These are phyloP conservation scores for Raphidocelis subcapitata DNA, from an alignment of 139 green algal species.

Conservation along the genomic window DNA sequence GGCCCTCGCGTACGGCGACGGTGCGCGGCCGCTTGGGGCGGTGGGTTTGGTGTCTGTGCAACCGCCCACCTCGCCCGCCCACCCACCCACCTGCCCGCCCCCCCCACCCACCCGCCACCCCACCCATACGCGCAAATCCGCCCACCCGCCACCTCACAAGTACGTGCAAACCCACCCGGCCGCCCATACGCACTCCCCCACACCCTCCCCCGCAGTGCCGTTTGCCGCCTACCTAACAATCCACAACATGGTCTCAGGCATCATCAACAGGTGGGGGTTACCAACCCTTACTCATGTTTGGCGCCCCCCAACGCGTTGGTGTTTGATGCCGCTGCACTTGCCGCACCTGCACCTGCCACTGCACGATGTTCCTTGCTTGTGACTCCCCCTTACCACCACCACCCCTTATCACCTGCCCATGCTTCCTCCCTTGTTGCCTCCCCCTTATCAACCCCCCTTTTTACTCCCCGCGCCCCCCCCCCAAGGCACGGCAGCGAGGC, in stretches of 20 bases:
- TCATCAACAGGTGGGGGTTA: constrained; percentile 44
- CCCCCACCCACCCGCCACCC: no score
- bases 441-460: background rate
- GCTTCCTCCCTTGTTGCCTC: background rate
- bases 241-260: constrained; percentile 82
- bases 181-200: no score
- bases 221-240: constrained; percentile 82
- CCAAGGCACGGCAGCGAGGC: constrained; percentile 54
- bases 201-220: constrained; percentile 26
- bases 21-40: background rate
- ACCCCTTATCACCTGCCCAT: background rate
- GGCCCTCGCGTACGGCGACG: constrained; percentile 69
- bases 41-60: no score
- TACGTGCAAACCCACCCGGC: no score
- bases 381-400: background rate
- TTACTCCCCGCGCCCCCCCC: background rate
- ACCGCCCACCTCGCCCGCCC: no score
- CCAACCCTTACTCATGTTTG: background rate
- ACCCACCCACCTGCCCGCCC: no score
- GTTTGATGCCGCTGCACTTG: background rate
- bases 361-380: background rate
- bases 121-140: no score
- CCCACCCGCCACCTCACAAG: no score
- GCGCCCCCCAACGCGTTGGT: no score
- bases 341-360: background rate